Percentiles rank a stretch among this genome's conserved stretches.
Conservation (phyloP, 306 rosid species). For the Acacia melanoxylon region DNA sequence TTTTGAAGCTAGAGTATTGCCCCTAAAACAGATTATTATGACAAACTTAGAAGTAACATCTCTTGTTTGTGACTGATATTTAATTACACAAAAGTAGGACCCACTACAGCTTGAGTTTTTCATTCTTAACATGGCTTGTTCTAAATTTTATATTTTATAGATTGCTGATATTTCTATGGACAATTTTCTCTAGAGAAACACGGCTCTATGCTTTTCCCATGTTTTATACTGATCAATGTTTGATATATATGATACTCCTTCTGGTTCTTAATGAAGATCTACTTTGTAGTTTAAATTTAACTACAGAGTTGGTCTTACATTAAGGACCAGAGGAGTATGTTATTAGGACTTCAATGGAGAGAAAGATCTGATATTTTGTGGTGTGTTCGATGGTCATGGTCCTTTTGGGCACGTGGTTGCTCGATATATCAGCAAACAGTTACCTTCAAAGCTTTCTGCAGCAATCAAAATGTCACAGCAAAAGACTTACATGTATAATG, state of each 20-base stretch:
- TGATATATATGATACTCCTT: neutral
- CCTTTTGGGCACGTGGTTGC: slow-evolving; percentile 81
- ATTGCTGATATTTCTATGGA: neutral
- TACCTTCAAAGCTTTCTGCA: slow-evolving; percentile 73
- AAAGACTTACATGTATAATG: slow-evolving; percentile 28
- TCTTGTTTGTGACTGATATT: neutral
- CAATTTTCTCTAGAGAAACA: neutral
- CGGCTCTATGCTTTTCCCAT: neutral
- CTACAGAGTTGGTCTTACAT: too few species aligned
- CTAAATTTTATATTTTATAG: neutral
- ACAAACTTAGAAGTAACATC: too few species aligned
- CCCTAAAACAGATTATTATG: neutral
- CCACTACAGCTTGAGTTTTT: neutral
- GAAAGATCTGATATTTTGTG: slow-evolving; percentile 65
- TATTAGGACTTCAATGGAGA: slow-evolving; percentile 67
- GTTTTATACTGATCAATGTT: slow-evolving; percentile 12
- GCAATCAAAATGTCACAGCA: slow-evolving; percentile 55
- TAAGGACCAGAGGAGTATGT: neutral
- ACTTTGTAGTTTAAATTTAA: too few species aligned
- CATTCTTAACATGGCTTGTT: neutral
- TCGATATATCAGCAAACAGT: slow-evolving; percentile 56
- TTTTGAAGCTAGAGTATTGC: neutral
- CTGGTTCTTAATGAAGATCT: too few species aligned
- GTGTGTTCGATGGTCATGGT: slow-evolving; percentile 98
- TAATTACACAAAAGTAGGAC: neutral